These are phyloP conservation scores for Nothopassalora personata DNA, from an alignment of 2,329 filamentous ascomycete species.

Conservation along the genomic window DNA sequence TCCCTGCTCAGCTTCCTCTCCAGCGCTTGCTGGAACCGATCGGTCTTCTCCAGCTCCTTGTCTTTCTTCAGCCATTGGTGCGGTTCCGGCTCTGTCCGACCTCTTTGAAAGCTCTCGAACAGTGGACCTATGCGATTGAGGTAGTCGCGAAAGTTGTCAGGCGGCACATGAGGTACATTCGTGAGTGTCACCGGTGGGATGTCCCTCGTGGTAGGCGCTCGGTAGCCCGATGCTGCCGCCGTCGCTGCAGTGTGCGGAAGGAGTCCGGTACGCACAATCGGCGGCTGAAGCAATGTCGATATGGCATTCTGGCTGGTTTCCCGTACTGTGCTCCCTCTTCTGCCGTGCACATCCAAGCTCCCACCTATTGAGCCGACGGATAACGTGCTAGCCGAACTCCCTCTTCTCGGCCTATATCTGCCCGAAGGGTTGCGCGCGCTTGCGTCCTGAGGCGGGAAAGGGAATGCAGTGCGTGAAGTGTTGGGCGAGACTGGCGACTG, in stretches of 20 bases:
- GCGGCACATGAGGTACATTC: constrained; percentile 77
- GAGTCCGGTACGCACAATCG: constrained; percentile 82
- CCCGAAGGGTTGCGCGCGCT: constrained; percentile 41
- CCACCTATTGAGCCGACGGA: constrained; percentile 84
- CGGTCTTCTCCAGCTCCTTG: constrained; percentile 40
- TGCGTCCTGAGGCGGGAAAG: constrained; percentile 55
- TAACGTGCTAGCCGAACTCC: constrained; percentile 66
- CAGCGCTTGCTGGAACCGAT: constrained; percentile 47
- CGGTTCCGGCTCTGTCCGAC: constrained; percentile 68
- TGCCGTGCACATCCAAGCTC: constrained; percentile 65
- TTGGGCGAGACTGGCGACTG: constrained; percentile 38
- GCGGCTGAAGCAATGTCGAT: constrained; percentile 84
- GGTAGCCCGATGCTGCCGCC: constrained; percentile 55
- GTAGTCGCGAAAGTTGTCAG: constrained; percentile 76
- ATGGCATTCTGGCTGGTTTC: constrained; percentile 92
- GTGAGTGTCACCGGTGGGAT: constrained; percentile 90
- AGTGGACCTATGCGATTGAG: constrained; percentile 77
- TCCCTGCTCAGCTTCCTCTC: constrained; percentile 38
- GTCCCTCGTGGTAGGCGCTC: constrained; percentile 76
- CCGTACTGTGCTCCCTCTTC: constrained; percentile 53
- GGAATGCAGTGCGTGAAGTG: constrained; percentile 42
- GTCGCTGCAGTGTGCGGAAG: constrained; percentile 71
- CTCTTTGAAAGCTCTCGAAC: constrained; percentile 81
- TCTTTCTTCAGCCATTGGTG: constrained; percentile 44
- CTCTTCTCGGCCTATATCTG: constrained; percentile 58